Conservation (phyloP, 2,329 filamentous ascomycete genomes). For the Aspergillus jensenii region DNA sequence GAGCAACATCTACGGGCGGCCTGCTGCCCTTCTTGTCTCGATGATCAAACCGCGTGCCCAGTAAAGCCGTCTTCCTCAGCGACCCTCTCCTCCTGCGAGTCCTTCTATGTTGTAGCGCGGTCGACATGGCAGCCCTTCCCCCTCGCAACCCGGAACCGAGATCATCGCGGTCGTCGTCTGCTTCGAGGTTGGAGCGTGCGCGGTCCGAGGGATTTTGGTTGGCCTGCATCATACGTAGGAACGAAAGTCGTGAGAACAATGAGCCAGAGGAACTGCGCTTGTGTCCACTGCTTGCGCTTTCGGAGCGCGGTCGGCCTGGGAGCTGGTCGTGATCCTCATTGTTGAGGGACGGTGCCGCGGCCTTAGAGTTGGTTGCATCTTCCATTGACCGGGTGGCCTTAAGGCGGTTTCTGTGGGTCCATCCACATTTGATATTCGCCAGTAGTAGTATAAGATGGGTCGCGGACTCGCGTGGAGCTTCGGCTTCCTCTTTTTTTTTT, state of each 20-base stretch:
- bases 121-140: conserved; percentile 53
- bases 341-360: conserved; percentile 27
- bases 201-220: conserved; percentile 36
- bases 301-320: conserved; percentile 31
- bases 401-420: conserved; percentile 22
- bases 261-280: conserved; percentile 61
- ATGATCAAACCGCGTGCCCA: conserved; percentile 57
- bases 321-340: conserved; percentile 18
- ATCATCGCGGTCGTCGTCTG: conserved; percentile 25
- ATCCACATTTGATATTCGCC: conserved; percentile 17
- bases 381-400: conserved; percentile 35
- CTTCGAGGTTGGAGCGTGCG: conserved; percentile 24
- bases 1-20: conserved; percentile 14
- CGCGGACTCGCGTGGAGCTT: background rate
- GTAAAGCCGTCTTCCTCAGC: conserved; percentile 78
- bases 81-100: conserved; percentile 77
- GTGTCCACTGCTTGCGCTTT: conserved; percentile 41
- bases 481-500: too few relatives aligned
- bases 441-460: background rate
- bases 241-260: conserved; percentile 68
- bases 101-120: conserved; percentile 51
- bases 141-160: conserved; percentile 36
- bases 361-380: conserved; percentile 29
- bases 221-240: conserved; percentile 56
- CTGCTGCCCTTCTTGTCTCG: conserved; percentile 31